phyloP scores from a whole-genome alignment of 2,329 filamentous ascomycete genomes.

The Nemania serpens region DNA sequence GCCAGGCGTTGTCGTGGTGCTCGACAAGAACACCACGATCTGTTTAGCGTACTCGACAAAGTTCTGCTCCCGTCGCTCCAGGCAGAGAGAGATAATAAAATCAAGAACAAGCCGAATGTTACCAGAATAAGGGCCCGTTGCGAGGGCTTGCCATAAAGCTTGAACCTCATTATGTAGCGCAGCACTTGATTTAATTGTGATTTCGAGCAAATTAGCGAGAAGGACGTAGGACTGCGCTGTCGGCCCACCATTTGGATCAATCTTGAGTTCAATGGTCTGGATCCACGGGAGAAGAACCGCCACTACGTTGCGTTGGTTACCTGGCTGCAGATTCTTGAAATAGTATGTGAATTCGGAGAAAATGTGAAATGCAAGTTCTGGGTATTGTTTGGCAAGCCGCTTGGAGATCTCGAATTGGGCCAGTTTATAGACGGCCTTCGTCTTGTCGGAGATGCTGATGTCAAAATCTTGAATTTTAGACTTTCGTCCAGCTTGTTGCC shows the following conservation, averaged over 20 bases:
- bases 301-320: slow-evolving; percentile 89
- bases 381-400: slow-evolving; percentile 83
- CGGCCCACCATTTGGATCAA: slow-evolving; percentile 89
- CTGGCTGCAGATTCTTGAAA: slow-evolving; percentile 83
- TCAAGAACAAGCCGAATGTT: slow-evolving; percentile 95
- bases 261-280: slow-evolving; percentile 87
- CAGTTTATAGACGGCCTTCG: slow-evolving; percentile 95
- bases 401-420: slow-evolving; percentile 97
- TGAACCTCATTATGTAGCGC: slow-evolving; percentile 95
- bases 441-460: slow-evolving; percentile 98
- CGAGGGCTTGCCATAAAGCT: slow-evolving; percentile 94
- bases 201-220: slow-evolving; percentile 91
- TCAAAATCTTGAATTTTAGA: slow-evolving; percentile 97
- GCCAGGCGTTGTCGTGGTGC: slow-evolving; percentile 72
- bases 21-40: slow-evolving; percentile 94
- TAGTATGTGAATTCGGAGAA: slow-evolving; percentile 95
- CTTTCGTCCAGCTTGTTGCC: slow-evolving; percentile 71
- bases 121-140: slow-evolving; percentile 87
- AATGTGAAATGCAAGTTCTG: slow-evolving; percentile 87
- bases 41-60: slow-evolving; percentile 98
- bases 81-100: slow-evolving; percentile 92
- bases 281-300: slow-evolving; percentile 96
- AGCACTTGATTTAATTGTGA: slow-evolving; percentile 89
- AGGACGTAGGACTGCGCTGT: slow-evolving; percentile 93
- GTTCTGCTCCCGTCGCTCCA: slow-evolving; percentile 94